These are phyloP conservation scores for Vigna unguiculata DNA, from an alignment of 306 rosid genomes.

Conservation along the genomic window DNA sequence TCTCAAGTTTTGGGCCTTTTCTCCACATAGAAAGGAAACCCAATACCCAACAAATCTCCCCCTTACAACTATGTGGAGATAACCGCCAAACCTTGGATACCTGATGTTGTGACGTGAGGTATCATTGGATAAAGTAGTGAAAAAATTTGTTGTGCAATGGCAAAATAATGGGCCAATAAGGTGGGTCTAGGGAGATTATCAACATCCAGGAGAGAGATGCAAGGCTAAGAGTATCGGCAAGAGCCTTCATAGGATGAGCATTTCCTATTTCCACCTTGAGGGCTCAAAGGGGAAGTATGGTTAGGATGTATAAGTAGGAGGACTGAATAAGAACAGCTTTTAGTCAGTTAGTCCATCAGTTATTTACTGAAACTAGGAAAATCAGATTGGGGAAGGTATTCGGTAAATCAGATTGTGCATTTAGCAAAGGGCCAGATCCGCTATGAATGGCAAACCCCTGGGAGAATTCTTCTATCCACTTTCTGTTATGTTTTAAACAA, in stretches of 20 bases:
- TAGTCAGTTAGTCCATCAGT: not conserved
- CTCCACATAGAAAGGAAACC: no score
- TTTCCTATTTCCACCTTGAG: not conserved
- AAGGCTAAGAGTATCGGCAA: not conserved
- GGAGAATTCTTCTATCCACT: not conserved
- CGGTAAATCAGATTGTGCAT: not conserved
- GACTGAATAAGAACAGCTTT: not conserved
- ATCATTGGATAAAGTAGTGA: no score
- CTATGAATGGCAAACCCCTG: not conserved
- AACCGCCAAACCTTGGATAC: no score
- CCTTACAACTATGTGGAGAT: no score
- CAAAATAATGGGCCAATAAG: not conserved
- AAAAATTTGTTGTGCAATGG: conserved; percentile 9
- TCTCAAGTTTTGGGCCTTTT: no score
- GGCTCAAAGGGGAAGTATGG: not conserved
- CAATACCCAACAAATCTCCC: no score
- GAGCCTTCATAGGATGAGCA: not conserved
- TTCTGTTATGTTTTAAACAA: not conserved
- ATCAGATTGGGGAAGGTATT: not conserved
- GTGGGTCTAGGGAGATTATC: not conserved
- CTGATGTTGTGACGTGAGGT: no score
- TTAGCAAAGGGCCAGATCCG: not conserved
- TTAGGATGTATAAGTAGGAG: not conserved
- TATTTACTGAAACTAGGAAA: not conserved
- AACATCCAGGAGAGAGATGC: not conserved